Percentiles rank a stretch among this genome's conserved stretches.
Conservation (phyloP, 2,329 filamentous ascomycete genomes). For the Thielaviopsis punctulata region DNA sequence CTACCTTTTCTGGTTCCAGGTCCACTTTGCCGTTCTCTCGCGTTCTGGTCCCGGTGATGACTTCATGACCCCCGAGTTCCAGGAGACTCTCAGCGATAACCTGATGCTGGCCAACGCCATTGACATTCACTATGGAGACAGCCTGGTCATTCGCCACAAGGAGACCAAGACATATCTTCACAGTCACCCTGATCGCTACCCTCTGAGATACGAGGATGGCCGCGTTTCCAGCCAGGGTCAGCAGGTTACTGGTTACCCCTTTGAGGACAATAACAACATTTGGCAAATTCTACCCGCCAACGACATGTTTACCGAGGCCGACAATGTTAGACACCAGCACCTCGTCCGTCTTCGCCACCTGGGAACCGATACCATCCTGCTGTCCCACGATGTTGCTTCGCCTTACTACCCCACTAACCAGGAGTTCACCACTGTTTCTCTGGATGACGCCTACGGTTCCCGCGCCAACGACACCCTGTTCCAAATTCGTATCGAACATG, state of each 20-base stretch:
- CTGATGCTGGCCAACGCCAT: constrained; percentile 75
- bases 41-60: constrained; percentile 89
- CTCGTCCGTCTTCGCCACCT: constrained; percentile 73
- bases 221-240: constrained; percentile 95
- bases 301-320: constrained; percentile 26
- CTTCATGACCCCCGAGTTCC: constrained; percentile 97
- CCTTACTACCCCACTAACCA: constrained; percentile 96
- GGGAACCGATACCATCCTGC: constrained; percentile 66
- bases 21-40: constrained; percentile 81
- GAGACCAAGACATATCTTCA: constrained; percentile 94
- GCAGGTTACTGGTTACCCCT: constrained; percentile 94
- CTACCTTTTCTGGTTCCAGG: constrained; percentile 99
- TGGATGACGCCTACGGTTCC: constrained; percentile 53
- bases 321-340: constrained; percentile 65
- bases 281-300: constrained; percentile 77
- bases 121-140: constrained; percentile 78
- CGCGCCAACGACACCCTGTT: constrained; percentile 84
- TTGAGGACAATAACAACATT: constrained; percentile 97
- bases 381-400: constrained; percentile 94
- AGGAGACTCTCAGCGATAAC: constrained; percentile 92
- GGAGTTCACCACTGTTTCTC: constrained; percentile 74
- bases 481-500: constrained; percentile 76
- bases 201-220: constrained; percentile 89
- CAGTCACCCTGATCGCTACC: constrained; percentile 78
- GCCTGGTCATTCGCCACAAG: constrained; percentile 80